These are phyloP conservation scores for Malassezia equina DNA, from an alignment of 1,284 basidiomycete genomes.

Conservation along the genomic window DNA sequence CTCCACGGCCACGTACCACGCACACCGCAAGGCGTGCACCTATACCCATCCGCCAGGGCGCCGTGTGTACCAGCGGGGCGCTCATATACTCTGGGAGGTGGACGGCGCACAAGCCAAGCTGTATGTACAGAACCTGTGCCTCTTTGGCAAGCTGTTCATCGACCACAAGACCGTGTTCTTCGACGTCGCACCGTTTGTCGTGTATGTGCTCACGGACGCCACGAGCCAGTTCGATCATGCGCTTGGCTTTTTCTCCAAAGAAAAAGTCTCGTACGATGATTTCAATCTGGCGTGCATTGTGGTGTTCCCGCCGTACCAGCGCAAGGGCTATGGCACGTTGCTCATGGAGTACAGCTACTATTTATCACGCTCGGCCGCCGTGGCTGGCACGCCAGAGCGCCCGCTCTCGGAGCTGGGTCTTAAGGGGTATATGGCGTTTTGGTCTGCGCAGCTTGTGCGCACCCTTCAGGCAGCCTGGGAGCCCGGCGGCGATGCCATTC, in stretches of 20 bases:
- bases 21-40: slow-evolving; percentile 58
- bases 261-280: slow-evolving; percentile 88
- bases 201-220: slow-evolving; percentile 85
- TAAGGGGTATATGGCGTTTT: slow-evolving; percentile 80
- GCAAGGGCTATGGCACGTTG: slow-evolving; percentile 80
- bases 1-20: slow-evolving; percentile 27
- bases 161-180: slow-evolving; percentile 96
- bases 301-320: slow-evolving; percentile 84
- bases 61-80: slow-evolving; percentile 80
- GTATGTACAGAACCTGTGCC: slow-evolving; percentile 86
- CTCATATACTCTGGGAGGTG: slow-evolving; percentile 87
- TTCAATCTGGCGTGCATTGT: slow-evolving; percentile 97
- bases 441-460: slow-evolving; percentile 73
- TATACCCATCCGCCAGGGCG: slow-evolving; percentile 70
- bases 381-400: slow-evolving; percentile 83
- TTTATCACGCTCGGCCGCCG: slow-evolving; percentile 65
- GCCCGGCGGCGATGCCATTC: not conserved
- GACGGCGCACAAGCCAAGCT: slow-evolving; percentile 73
- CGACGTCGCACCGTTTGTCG: slow-evolving; percentile 62
- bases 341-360: slow-evolving; percentile 99
- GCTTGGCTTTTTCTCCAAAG: slow-evolving; percentile 93
- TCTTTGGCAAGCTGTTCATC: slow-evolving; percentile 98
- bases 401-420: slow-evolving; percentile 86
- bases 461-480: slow-evolving; percentile 59
- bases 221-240: slow-evolving; percentile 64